These are phyloP conservation scores for Phytophthora melonis DNA, from an alignment of 352 stramenopile species.

Conservation along the genomic window DNA sequence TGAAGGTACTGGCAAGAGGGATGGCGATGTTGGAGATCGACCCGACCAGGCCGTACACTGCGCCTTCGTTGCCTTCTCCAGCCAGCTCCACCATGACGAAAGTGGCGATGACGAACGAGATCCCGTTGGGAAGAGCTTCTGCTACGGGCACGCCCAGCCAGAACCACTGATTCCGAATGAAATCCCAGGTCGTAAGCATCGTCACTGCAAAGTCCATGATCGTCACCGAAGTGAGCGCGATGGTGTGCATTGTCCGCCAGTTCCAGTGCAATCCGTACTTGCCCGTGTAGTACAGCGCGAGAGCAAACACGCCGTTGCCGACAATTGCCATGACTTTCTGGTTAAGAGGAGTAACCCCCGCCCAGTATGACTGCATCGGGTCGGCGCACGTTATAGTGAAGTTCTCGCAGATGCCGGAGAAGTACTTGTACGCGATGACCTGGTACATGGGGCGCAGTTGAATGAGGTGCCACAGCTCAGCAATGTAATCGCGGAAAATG, in stretches of 20 bases:
- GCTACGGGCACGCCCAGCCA: constrained; percentile 46
- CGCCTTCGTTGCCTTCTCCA: constrained; percentile 49
- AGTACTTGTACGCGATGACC: constrained; percentile 49
- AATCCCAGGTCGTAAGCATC: constrained; percentile 26
- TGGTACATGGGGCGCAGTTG: constrained; percentile 51
- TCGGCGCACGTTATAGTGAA: constrained; percentile 37
- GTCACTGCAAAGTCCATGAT: constrained; percentile 42
- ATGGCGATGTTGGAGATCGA: constrained; percentile 51
- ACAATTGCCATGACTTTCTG: constrained; percentile 42
- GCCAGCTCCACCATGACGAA: constrained; percentile 58
- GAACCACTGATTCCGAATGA: constrained; percentile 62
- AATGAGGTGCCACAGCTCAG: constrained; percentile 44
- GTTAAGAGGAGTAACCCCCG: constrained; percentile 42
- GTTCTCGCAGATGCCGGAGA: constrained; percentile 44
- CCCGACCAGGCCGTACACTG: constrained; percentile 48
- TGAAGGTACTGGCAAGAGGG: constrained; percentile 47
- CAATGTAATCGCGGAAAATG: constrained; percentile 46
- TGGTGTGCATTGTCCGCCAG: constrained; percentile 41
- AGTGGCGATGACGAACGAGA: constrained; percentile 51
- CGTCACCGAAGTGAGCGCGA: constrained; percentile 32
- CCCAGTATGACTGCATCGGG: constrained; percentile 42
- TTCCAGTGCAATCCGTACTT: constrained; percentile 50
- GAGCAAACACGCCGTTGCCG: constrained; percentile 37
- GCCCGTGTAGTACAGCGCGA: constrained; percentile 40
- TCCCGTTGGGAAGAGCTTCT: constrained; percentile 41